Evolutionary conservation across 768 basidiomycete genomes (phyloP), one percentile per base, ranked within the genome.

Genomic region (Fomitopsis pulvina): DNA sequence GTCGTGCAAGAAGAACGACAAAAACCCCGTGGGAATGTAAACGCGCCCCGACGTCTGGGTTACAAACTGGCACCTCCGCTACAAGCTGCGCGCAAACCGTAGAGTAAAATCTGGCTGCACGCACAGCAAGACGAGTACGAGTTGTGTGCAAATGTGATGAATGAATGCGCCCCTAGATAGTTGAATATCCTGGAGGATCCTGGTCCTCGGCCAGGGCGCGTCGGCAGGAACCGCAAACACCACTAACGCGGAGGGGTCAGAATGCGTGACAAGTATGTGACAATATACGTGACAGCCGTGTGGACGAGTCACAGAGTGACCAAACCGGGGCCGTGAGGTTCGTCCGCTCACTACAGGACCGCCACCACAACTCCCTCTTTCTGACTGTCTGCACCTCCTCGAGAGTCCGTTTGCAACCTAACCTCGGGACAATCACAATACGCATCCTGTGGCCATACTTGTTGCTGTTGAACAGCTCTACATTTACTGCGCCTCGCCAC

Each of bases 11-110:
- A 58, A 56, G 52, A 50, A 54, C 57, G 54, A 58, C 48, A 51
- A 58, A 56, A 58, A 52, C 50, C 57, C n/a, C 57, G 57, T 58
- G 57, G 57, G 57, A 58, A 58, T 37, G 16, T 27, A 27, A 25
- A 7, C 25, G 25, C 43, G 24, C 24, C 22, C 9, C 22, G n/a
- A 27, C 29, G 22, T 44, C 43, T 44, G 43, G 43, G 43, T 28
- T 44, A 44, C 45, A 46, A 46, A 34, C 28, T 16, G n/a, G 14
- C 29, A 10, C 11, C 9, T 26, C 30, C 4, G 32, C 30, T 27
- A 18, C 43, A 20, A 21, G 11, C 41, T 22, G 21, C 41, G 41
- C 24, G 21, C 41, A 26, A 12, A 16, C 21, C 24, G 20, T 26
- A 4, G 41, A 21, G 41, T 16, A 10, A n/a, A 10, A 16, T 4